Base-by-base conservation (phyloP, 2,329 filamentous ascomycete species). In the Ophiocordyceps camponoti-leonardi region DNA sequence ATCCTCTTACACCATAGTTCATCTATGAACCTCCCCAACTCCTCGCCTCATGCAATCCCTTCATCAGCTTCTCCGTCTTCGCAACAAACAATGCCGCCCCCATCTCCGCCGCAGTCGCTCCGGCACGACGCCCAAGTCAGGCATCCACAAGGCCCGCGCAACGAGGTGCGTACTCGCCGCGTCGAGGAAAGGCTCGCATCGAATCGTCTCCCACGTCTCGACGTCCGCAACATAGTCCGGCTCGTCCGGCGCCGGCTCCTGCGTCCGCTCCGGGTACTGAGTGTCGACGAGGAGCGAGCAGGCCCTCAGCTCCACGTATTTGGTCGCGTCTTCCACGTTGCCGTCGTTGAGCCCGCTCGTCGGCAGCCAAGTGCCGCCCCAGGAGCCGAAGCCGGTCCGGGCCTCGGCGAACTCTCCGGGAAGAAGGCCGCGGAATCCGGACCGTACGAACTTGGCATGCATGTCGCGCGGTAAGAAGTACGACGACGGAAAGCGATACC, bases 401-500 rank as follows among this genome's bases (percentile, higher is more conserved):
- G 80, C 81, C 61, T 93, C 83, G 18, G 78, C 77, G 58, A 96
- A 98, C 56, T 94, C 84, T 2, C 92, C 92, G 0, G 92, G 92
- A 5, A 98, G 67, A 18, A 98, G 68, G 2, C 92, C 92, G 10
- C 75, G 74, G 61, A 98, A 98, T 51, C 92, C 86, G 53, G 86
- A 94, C 52, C 83, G 85, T 53, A 98, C 69, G 56, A 95, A 98
- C 54, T 92, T 94, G 54, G 85, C 83, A 51, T 77, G 81, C 68
- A 92, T 84, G 44, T 77, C 75, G n/a, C 79, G 69, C 0, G 92
- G 90, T 3, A 98, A 69, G 59, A 92, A 87, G 66, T 87, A 96
- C 0, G 88, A 93, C 1, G 84, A 90, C 1, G 92, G 90, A 58
- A 95, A 96, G 33, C 92, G 84, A 61, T 98, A 95, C 92, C 92